Percentiles rank a stretch among this genome's conserved stretches.
Conservation (phyloP, 2,329 filamentous ascomycete genomes). For the Alternaria triticina region DNA sequence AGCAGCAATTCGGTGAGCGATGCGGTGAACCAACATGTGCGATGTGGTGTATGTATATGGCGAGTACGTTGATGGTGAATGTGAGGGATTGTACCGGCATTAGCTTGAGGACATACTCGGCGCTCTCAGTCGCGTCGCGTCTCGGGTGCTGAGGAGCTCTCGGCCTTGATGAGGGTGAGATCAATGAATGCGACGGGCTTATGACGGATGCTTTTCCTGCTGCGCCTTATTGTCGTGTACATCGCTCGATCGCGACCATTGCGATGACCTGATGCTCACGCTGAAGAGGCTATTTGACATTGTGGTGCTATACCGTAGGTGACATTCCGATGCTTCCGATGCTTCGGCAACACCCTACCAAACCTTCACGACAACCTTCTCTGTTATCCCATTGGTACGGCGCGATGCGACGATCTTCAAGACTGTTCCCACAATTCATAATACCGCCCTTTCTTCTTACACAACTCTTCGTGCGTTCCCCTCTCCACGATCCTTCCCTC, state of each 20-base stretch:
- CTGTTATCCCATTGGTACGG: not conserved
- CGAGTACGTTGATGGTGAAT: not conserved
- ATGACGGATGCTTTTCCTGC: not conserved
- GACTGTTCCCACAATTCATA: not conserved
- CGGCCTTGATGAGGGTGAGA: not conserved
- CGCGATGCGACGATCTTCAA: not conserved
- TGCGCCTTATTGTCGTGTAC: not conserved
- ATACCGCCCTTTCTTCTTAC: not conserved
- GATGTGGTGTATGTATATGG: not conserved
- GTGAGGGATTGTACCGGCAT: not conserved
- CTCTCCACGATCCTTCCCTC: conserved; percentile 11
- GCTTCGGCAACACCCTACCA: not conserved
- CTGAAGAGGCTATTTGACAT: not conserved
- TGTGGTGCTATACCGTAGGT: not conserved
- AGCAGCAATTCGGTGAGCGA: not conserved
- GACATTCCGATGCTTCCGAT: not conserved
- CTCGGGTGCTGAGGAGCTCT: not conserved
- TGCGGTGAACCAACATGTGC: not conserved
- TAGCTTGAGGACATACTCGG: not conserved
- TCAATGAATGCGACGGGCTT: accelerated
- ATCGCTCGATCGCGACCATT: not conserved
- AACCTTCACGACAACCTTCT: not conserved
- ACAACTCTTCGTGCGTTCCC: conserved; percentile 14
- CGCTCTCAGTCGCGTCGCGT: not conserved
- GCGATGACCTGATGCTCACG: not conserved